Evolutionary conservation across 139 green algal genomes (phyloP), one percentile per base, ranked within the genome.

Genomic region (Diplosphaera chodatii): DNA sequence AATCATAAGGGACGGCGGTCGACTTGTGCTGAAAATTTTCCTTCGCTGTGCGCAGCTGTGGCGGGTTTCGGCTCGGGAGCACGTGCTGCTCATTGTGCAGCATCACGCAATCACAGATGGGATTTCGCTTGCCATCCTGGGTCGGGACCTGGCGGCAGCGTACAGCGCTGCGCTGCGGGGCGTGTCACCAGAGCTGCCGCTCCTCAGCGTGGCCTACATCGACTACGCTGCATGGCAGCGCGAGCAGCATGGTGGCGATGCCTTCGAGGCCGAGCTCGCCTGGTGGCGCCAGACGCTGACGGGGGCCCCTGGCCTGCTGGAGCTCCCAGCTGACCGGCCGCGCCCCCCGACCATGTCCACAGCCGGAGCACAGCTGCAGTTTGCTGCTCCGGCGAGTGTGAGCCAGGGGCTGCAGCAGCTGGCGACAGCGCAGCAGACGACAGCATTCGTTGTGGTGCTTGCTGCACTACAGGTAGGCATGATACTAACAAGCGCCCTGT

Each of bases 91-190:
- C 22, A 30, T 70, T 32, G n/a, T 30, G 4, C 22, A 56, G 66
- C 66, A 70, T 22, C 66, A 70, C 66, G 8, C 32, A 30, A 27
- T 71, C 16, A 71, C 66, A 62, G 66, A 71, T 33, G 66, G 66
- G 5, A 55, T 30, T 10, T 63, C 34, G 34, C 25, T 28, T 3
- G 1, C 15, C 2, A 63, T 71, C 34, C 33, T 71, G 28, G 28
- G 34, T 2, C n/a, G 21, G 34, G 66, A 71, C n/a, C 33, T 71
- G 22, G 28, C n/a, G 6, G n/a, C n/a, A 4, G 66, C 66, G n/a
- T 71, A 71, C 66, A 32, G 32, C n/a, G 66, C 66, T n/a, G 48
- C 55, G 5, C 10, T 25, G 5, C 28, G 21, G 4, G 3, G 25
- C 33, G 4, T 16, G 20, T 6, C 21, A 4, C 66, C 33, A 30